phyloP scores from a whole-genome alignment of 257 asterid species.

The Scutellaria barbata region DNA sequence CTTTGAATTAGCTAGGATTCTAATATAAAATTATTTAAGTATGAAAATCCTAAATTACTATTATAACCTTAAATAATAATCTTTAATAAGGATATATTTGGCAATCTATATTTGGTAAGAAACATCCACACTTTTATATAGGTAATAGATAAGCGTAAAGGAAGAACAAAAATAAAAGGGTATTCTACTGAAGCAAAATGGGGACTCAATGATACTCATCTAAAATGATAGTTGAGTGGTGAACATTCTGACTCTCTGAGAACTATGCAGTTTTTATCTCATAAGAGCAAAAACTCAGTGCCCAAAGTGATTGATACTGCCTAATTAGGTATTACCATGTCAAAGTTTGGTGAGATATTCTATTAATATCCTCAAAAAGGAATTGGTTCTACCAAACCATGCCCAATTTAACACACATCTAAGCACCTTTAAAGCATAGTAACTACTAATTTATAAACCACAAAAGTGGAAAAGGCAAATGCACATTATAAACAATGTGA shows the following conservation, averaged over 20 bases:
- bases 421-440: constrained; percentile 3
- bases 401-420: constrained; percentile 24
- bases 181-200: constrained; percentile 11
- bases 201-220: constrained; percentile 4
- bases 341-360: constrained; percentile 22
- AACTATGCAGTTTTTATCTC: not conserved
- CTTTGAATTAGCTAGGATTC: too few species aligned
- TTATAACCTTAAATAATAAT: too few species aligned
- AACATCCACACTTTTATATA: too few species aligned
- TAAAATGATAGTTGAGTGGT: not conserved
- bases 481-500: constrained; percentile 10
- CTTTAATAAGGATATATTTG: too few species aligned
- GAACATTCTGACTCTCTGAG: not conserved
- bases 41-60: too few species aligned
- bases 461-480: constrained; percentile 10
- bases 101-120: too few species aligned
- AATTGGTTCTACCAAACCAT: constrained; percentile 22
- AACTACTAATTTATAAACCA: constrained; percentile 26
- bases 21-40: too few species aligned
- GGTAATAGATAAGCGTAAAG: not conserved
- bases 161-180: not conserved
- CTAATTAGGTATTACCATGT: not conserved
- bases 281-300: constrained; percentile 14
- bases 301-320: not conserved
- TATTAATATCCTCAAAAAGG: not conserved